Percentiles rank a stretch among this genome's conserved stretches.
Evolutionary conservation across 2,329 filamentous ascomycete genomes (phyloP).

Genomic region (Exophiala viscosa): DNA sequence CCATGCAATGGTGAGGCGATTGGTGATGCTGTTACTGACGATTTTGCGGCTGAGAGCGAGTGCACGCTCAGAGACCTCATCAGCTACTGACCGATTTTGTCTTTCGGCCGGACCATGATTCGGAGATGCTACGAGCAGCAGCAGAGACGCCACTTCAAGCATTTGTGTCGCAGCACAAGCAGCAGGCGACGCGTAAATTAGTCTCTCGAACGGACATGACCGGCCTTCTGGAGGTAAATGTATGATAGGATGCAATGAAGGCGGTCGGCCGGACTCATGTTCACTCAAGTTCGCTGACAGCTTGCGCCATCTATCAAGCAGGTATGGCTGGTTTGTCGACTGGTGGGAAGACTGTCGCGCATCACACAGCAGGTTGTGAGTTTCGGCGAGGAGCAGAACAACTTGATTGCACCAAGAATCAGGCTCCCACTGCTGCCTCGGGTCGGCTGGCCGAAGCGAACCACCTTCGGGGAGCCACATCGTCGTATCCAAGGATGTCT

Average conservation of each 20-base stretch:
- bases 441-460: background rate
- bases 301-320: background rate
- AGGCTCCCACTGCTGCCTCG: background rate
- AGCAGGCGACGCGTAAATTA: background rate
- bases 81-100: background rate
- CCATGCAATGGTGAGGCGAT: background rate
- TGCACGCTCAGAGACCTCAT: background rate
- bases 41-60: background rate
- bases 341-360: background rate
- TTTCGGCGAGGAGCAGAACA: conserved; percentile 2
- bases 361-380: conserved; percentile 5
- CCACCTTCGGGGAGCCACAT: background rate
- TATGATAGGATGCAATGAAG: background rate
- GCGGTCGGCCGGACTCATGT: background rate
- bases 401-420: conserved; percentile 6
- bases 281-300: background rate
- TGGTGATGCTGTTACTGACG: conserved; percentile 1
- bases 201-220: background rate
- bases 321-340: background rate
- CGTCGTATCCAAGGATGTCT: background rate
- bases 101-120: background rate
- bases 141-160: conserved; percentile 12
- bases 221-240: background rate
- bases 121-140: conserved; percentile 14
- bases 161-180: conserved; percentile 18